These are phyloP conservation scores for Candida odintsovae DNA, from an alignment of 805 yeast genomes.

Conservation along the genomic window DNA sequence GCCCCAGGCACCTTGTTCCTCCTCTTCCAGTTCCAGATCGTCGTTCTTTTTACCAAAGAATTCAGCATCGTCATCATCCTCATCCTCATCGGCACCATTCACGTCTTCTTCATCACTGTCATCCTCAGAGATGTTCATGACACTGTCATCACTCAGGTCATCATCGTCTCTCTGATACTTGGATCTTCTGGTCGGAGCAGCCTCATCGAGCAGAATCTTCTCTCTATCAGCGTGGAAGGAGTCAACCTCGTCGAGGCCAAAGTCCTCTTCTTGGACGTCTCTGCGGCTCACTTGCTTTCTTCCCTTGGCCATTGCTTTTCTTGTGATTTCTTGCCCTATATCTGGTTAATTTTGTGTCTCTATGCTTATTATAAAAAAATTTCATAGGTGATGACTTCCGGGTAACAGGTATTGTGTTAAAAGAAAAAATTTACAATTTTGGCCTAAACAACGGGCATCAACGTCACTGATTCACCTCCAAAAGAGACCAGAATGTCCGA, in stretches of 20 bases:
- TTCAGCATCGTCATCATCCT: conserved; percentile 27
- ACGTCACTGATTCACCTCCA: background rate
- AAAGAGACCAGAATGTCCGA: conserved; percentile 15
- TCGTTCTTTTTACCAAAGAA: conserved; percentile 27
- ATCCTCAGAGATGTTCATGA: conserved; percentile 39
- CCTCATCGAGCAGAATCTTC: conserved; percentile 48
- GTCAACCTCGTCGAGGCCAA: conserved; percentile 63
- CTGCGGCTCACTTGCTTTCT: conserved; percentile 6
- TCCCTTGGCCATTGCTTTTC: conserved; percentile 14
- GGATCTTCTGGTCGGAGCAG: conserved; percentile 35
- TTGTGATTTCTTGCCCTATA: background rate
- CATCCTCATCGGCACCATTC: conserved; percentile 35
- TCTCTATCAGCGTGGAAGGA: conserved; percentile 58
- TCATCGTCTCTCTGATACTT: conserved; percentile 33
- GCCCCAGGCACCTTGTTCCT: conserved; percentile 44
- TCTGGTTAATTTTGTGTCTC: background rate
- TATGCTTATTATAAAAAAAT: background rate
- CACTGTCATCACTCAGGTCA: conserved; percentile 47
- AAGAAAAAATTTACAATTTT: background rate
- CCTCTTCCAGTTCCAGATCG: conserved; percentile 26
- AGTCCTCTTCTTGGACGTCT: conserved; percentile 23
- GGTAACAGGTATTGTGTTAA: conserved; percentile 1
- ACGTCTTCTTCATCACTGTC: conserved; percentile 44
- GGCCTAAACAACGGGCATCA: background rate
- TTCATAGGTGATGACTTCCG: conserved; percentile 8